Base-by-base conservation (phyloP, 2,329 filamentous ascomycete genomes). In the Aureobasidium sp. region DNA sequence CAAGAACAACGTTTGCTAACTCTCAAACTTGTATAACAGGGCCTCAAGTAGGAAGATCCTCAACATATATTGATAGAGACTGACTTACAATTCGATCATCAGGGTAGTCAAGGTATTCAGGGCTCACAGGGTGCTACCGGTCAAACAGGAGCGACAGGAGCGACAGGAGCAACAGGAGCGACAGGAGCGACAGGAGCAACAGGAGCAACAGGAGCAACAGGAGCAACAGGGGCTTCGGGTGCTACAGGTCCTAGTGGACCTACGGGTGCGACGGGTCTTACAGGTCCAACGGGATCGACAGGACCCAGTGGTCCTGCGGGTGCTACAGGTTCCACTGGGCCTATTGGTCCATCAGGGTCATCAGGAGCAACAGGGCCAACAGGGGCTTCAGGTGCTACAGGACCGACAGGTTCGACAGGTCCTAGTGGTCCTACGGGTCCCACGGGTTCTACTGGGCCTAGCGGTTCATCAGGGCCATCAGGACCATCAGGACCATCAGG, bases 331-430 rank as follows among this genome's bases (percentile, higher is more conserved):
- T 7, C 47, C 1, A 34, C 14, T 3, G 47, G 47, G 3, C 16
- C 47, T 8, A 48, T 6, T 3, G 45, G 41, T 44, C 41, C 41
- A 2, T 25, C 10, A 9, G 41, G 41, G 8, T 7, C 14, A 14
- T 14, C 36, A 5, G 36, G 41, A 25, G n/a, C n/a, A 3, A 21
- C 39, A 42, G 41, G 41, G 4, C 7, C 41, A 9, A 5, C 41
- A 4, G 41, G 44, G 2, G 25, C n/a, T 8, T 6, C 27, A 9
- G 44, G 47, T 2, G 3, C 29, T 34, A 21, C 21, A 9, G 50
- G 50, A 3, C 13, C 27, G 7, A 54, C 45, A 60, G 64, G 51
- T 16, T 34, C 44, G 30, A 66, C 37, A 60, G 69, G 59, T 60
- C 63, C 27, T 3, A 51, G 21, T 14, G 63, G 63, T 27, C 21